phyloP scores from a whole-genome alignment of 2,329 filamentous ascomycete genomes.

The Verruconis gallopava region DNA sequence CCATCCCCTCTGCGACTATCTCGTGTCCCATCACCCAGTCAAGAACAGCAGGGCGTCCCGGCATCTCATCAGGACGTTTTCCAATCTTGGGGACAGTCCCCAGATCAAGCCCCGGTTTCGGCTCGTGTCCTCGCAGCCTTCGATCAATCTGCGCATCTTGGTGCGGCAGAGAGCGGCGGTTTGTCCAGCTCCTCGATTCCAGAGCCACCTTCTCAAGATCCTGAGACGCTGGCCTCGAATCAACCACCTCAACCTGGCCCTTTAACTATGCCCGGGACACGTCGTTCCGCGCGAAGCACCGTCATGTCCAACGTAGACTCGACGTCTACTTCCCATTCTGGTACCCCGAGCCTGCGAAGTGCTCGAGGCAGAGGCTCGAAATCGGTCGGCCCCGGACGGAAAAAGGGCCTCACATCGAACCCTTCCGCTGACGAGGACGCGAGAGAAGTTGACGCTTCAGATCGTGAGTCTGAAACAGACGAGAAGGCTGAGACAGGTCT shows the following conservation, averaged over 20 bases:
- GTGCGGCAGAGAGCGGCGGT: not conserved
- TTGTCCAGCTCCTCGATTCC: not conserved
- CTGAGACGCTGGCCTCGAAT: not conserved
- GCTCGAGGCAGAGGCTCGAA: slow-evolving; percentile 3
- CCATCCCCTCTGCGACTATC: not conserved
- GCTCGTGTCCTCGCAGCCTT: not conserved
- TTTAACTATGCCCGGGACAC: slow-evolving; percentile 7
- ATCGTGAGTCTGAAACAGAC: not conserved
- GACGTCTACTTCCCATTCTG: not conserved
- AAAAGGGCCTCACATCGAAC: not conserved
- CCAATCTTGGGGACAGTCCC: not conserved
- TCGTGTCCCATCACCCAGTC: not conserved
- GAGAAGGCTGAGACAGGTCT: not conserved
- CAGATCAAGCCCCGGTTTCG: not conserved
- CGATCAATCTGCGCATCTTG: not conserved
- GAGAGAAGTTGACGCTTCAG: slow-evolving; percentile 2
- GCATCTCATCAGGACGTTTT: not conserved
- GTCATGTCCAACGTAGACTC: not conserved
- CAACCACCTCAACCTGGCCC: slow-evolving; percentile 1
- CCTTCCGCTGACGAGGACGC: not conserved
- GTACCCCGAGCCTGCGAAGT: not conserved
- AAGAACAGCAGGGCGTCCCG: not conserved
- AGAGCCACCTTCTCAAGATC: slow-evolving; percentile 3
- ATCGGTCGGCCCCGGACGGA: not conserved
- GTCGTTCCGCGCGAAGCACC: slow-evolving; percentile 2